Base-by-base conservation (phyloP, 345 rosid genomes). In the Brassica rapa region DNA sequence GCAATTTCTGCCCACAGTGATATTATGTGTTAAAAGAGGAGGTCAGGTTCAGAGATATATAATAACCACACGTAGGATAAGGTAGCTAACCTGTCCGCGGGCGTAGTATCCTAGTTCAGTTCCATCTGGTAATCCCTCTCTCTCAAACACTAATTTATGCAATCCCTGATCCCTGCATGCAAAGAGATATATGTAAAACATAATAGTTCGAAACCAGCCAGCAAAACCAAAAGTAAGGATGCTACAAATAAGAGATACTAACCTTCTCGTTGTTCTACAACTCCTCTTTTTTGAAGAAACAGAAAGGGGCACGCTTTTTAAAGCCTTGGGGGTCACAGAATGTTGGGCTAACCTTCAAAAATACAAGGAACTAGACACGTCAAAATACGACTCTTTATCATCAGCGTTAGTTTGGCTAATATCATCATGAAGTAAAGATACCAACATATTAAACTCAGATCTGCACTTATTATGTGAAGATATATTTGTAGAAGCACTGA, bases 31-130 rank as follows among this genome's bases (percentile, higher is more conserved):
- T 80, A 51, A 79, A 65, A 72, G 74, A 83, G 68, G 35, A 81
- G 74, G 60, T 53, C 72, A 76, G 59, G 67, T 19, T 59, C 6
- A n/a, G 68, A 68, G 78, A 59, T 16, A 77, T 66, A 77, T 66
- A 77, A 77, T 66, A 66, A 76, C 60, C 56, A 73, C 76, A 79
- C 66, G 82, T 4, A 62, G 81, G 64, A 56, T 71, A 68, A 60
- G 62, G 70, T 70, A 77, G 79, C 69, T 65, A 68, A 95, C 99
- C 99, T 93, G 82, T 85, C 98, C 99, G 74, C 89, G 93, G 14
- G 88, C 92, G 74, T 87, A 93, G 85, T 95, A 95, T 66, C 94
- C 96, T 60, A 95, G 88, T 90, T 90, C 98, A 81, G 94, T 89
- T 83, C 99, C 99, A 85, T 95, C 99, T 64, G 98, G 97, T 83